Conservation (phyloP, 164 flowering plant genomes). For the Magnolia officinalis region DNA sequence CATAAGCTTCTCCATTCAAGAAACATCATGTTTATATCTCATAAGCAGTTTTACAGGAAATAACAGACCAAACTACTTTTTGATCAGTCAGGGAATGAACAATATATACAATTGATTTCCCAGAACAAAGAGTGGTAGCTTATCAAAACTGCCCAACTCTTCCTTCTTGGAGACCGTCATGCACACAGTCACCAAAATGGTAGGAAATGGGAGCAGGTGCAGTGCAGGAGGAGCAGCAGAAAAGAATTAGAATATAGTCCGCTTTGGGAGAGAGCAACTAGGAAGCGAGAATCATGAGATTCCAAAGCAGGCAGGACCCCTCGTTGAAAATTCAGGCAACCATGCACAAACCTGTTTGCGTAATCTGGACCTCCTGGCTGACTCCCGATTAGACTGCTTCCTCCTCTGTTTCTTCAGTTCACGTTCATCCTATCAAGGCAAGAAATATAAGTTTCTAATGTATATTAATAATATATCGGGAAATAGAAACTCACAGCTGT, state of each 20-base stretch:
- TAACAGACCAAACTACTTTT: too few species aligned
- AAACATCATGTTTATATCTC: too few species aligned
- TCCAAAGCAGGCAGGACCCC: background rate
- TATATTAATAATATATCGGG: background rate
- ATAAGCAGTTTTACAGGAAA: too few species aligned
- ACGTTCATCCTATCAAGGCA: constrained; percentile 67
- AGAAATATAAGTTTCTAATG: background rate
- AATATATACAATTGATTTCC: background rate
- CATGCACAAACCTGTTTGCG: constrained; percentile 73
- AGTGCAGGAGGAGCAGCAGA: background rate
- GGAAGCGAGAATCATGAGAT: background rate
- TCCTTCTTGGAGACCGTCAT: background rate
- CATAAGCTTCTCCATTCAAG: too few species aligned
- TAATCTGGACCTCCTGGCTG: constrained; percentile 92
- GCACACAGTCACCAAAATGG: background rate
- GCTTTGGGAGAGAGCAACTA: background rate
- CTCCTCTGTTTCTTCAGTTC: constrained; percentile 87
- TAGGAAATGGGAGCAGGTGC: background rate
- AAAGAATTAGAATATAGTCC: background rate
- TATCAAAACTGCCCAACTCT: background rate
- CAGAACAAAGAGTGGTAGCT: too few species aligned
- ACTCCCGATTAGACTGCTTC: constrained; percentile 94
- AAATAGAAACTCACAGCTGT: background rate
- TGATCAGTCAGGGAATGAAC: too few species aligned
- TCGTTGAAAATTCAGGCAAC: background rate